These are phyloP conservation scores for Candida pseudoglaebosa DNA, from an alignment of 805 yeast genomes.

Conservation along the genomic window DNA sequence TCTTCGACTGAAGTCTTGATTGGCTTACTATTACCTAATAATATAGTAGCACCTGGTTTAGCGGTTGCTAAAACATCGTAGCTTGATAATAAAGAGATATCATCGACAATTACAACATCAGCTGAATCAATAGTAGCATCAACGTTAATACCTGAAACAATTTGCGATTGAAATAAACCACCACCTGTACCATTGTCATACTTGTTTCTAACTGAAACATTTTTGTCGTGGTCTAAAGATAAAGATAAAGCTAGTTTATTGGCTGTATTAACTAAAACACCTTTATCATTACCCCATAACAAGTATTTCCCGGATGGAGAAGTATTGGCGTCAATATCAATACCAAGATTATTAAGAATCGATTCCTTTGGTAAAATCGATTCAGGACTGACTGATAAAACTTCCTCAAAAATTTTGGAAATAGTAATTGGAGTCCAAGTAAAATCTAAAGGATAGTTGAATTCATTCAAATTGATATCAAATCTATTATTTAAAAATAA, in stretches of 20 bases:
- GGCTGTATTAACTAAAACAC: constrained; percentile 51
- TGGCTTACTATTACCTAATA: constrained; percentile 40
- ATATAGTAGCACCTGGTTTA: constrained; percentile 50
- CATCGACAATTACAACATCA: constrained; percentile 62
- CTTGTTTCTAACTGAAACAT: constrained; percentile 55
- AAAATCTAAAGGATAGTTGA: constrained; percentile 47
- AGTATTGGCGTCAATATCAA: constrained; percentile 31
- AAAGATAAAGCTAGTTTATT: constrained; percentile 64
- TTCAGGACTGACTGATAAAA: constrained; percentile 4
- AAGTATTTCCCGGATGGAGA: constrained; percentile 45
- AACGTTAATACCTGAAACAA: constrained; percentile 29
- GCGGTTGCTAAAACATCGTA: constrained; percentile 64
- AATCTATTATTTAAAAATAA: constrained; percentile 49
- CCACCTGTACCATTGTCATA: constrained; percentile 71
- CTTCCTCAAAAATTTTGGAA: constrained; percentile 37
- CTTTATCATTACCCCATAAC: constrained; percentile 69
- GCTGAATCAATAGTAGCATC: constrained; percentile 48
- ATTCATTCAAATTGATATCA: constrained; percentile 45
- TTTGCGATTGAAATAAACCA: constrained; percentile 71
- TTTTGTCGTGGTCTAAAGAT: constrained; percentile 55
- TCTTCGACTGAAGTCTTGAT: constrained; percentile 38
- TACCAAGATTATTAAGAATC: constrained; percentile 15
- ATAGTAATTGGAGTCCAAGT: constrained; percentile 55
- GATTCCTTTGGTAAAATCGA: constrained; percentile 3
- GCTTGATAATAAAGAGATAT: constrained; percentile 47